Base-by-base conservation (phyloP, 306 rosid genomes). In the Bauhinia variegata region DNA sequence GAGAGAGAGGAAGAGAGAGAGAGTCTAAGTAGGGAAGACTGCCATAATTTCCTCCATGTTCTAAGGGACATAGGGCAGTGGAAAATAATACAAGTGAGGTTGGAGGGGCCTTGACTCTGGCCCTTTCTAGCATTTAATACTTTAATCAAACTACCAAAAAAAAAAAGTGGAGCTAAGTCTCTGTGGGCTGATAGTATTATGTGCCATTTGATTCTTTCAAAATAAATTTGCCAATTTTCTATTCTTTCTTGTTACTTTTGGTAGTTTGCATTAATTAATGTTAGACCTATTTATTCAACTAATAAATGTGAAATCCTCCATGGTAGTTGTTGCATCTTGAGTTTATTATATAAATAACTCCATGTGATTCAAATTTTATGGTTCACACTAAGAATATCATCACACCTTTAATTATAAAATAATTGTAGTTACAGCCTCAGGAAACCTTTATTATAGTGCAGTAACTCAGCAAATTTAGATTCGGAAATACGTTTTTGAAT, bases 31-130 rank as follows among this genome's bases (percentile, higher is more conserved):
- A 34, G 71, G 65, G 49, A 78, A 44, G 80, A 76, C 68, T 73
- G 91, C 84, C 98, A 88, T 86, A 93, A 90, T 90, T 93, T 90
- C 83, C 89, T 88, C 92, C 96, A 86, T 88, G 96, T 88, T 86
- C 88, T 68, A 78, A 81, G 88, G 91, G 86, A 84, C 86, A 88
- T 78, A 65, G 86, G 78, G 83, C 83, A 73, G 80, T 73, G 88
- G 88, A 80, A 86, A 79, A 81, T 51, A 74, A 47, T 88, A 79
- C 93, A 84, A 79, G 63, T 56, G 66, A 79, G 87, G 93, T 82
- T 84, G 72, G 87, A 80, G 92, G 85, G 88, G 54, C 80, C 85
- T 73, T 41, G 46, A 70, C 37, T 51, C 15, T 63, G 74, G 80
- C 74, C 74, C 78, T 78, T 81, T 83, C 73, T 56, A 69, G 53